phyloP scores from a whole-genome alignment of 306 rosid species.

The Cicer judaicum region DNA sequence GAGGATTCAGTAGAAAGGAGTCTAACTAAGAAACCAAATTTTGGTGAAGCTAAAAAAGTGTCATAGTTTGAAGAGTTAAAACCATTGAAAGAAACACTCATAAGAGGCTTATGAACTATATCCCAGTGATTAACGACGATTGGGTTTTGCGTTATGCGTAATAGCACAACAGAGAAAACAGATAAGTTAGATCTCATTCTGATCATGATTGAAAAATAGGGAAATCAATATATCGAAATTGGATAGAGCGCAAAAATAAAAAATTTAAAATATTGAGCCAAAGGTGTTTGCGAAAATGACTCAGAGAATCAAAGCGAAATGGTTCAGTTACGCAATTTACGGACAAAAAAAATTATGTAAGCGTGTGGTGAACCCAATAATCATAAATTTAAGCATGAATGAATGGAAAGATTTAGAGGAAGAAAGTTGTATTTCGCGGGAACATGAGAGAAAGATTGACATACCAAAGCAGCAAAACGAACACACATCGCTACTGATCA shows the following conservation, averaged over 20 bases:
- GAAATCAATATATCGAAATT: conserved; percentile 21
- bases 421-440: conserved; percentile 22
- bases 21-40: conserved; percentile 33
- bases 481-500: not conserved
- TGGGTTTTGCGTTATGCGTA: conserved; percentile 31
- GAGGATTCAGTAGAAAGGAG: conserved; percentile 45
- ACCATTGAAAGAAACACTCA: conserved; percentile 37
- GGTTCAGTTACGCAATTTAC: not conserved
- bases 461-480: not conserved
- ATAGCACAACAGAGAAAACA: conserved; percentile 42
- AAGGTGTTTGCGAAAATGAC: conserved; percentile 51
- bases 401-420: conserved; percentile 12
- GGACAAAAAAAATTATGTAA: not conserved
- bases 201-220: conserved; percentile 46
- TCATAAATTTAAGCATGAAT: not conserved
- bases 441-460: conserved; percentile 1
- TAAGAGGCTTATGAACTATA: conserved; percentile 35
- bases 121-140: conserved; percentile 17
- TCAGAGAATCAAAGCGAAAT: conserved; percentile 1
- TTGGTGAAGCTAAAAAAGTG: conserved; percentile 21
- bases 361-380: not conserved
- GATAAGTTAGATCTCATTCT: conserved; percentile 47
- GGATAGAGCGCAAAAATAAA: not conserved
- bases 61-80: conserved; percentile 34
- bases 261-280: conserved; percentile 16